A percentile compares a stretch with the other conserved stretches of the same genome.
These are phyloP conservation scores for Aspergillus uvarum DNA, from an alignment of 2,329 filamentous ascomycete species.

Conservation along the genomic window DNA sequence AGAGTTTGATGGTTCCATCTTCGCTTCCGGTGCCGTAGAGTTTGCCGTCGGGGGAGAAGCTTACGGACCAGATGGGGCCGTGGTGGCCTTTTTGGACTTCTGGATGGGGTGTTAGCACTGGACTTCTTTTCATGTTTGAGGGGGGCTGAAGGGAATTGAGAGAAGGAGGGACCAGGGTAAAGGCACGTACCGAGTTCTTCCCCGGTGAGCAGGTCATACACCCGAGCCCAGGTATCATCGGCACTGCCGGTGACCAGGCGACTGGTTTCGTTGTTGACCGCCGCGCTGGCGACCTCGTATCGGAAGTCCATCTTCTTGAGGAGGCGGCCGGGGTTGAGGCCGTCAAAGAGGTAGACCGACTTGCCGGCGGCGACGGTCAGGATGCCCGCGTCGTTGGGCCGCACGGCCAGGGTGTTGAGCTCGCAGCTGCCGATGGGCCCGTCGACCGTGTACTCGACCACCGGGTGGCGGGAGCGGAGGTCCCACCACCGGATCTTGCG, in stretches of 20 bases:
- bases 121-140: neutral
- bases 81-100: slow-evolving; percentile 97
- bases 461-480: slow-evolving; percentile 70
- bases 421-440: slow-evolving; percentile 90
- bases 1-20: slow-evolving; percentile 94
- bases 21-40: slow-evolving; percentile 95
- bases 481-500: slow-evolving; percentile 96
- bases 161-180: neutral
- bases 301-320: slow-evolving; percentile 78
- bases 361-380: slow-evolving; percentile 93
- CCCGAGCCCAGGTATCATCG: slow-evolving; percentile 92
- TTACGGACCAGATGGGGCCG: slow-evolving; percentile 93
- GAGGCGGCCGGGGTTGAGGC: slow-evolving; percentile 63
- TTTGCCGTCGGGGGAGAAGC: slow-evolving; percentile 92
- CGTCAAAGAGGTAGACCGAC: slow-evolving; percentile 88
- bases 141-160: neutral
- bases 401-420: slow-evolving; percentile 67
- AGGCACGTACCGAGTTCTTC: slow-evolving; percentile 65
- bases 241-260: slow-evolving; percentile 89
- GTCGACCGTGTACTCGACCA: slow-evolving; percentile 76
- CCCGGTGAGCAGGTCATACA: slow-evolving; percentile 84
- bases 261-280: slow-evolving; percentile 75
- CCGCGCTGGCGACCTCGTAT: slow-evolving; percentile 88
- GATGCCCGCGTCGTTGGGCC: slow-evolving; percentile 65
- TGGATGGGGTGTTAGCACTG: slow-evolving; percentile 30